Evolutionary conservation across 139 green algal genomes (phyloP).

Genomic region (Volvox africanus): DNA sequence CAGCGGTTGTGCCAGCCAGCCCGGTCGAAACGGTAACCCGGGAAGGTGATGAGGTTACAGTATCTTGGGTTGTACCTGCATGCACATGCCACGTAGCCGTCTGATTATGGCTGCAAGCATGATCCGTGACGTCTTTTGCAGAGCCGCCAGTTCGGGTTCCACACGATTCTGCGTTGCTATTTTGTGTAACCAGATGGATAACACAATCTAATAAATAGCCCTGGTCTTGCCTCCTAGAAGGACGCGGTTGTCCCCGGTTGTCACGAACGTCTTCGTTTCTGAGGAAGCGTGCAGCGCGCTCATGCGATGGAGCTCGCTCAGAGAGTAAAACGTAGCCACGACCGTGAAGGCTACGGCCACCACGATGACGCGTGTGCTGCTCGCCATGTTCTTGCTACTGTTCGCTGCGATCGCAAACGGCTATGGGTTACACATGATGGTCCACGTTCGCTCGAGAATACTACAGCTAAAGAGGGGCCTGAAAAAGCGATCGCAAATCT

Average conservation of each 20-base stretch:
- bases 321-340: constrained; percentile 54
- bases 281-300: constrained; percentile 33
- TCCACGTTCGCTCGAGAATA: too few relatives aligned
- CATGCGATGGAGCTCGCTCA: constrained; percentile 60
- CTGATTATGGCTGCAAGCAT: too few relatives aligned
- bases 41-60: neutral
- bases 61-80: neutral
- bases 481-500: too few relatives aligned
- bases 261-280: constrained; percentile 31
- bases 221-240: neutral
- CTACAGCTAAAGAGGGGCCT: too few relatives aligned
- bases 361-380: constrained; percentile 38
- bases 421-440: too few relatives aligned
- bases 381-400: constrained; percentile 39
- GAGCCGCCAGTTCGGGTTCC: too few relatives aligned
- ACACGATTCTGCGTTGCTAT: too few relatives aligned
- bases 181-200: neutral
- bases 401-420: neutral
- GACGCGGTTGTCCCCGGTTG: neutral
- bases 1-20: neutral
- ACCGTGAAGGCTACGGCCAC: constrained; percentile 53
- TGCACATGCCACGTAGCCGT: neutral
- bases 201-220: neutral
- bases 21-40: neutral
- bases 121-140: too few relatives aligned